These are phyloP conservation scores for Nothophaeocryptopus gaeumannii DNA, from an alignment of 2,329 filamentous ascomycete genomes.

Conservation along the genomic window DNA sequence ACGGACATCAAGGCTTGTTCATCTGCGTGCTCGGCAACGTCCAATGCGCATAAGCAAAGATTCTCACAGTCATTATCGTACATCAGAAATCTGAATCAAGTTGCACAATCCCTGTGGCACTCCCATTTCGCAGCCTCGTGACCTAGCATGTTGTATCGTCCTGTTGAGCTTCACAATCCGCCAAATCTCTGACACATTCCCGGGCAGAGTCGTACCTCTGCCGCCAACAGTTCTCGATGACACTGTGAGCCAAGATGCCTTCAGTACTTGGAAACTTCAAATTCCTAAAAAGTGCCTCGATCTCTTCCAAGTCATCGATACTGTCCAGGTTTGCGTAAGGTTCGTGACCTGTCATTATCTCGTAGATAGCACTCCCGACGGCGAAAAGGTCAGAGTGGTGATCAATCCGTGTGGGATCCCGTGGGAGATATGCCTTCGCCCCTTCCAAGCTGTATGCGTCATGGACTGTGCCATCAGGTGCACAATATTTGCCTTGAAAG, in stretches of 20 bases:
- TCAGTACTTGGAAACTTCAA: constrained; percentile 11
- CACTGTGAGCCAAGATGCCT: constrained; percentile 8
- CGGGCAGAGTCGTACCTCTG: constrained; percentile 8
- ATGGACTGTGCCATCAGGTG: constrained; percentile 9
- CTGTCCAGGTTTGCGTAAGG: constrained; percentile 17
- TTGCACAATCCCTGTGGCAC: constrained; percentile 4
- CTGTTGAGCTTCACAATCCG: constrained; percentile 3
- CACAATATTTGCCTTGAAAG: constrained; percentile 10
- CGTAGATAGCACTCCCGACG: constrained; percentile 17
- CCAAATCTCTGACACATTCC: constrained; percentile 10
- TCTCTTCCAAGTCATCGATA: constrained; percentile 18
- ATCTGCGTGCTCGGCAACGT: constrained; percentile 5
- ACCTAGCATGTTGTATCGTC: constrained; percentile 4
- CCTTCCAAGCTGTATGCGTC: constrained; percentile 11
- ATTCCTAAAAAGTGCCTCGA: constrained; percentile 11
- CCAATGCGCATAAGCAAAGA: constrained; percentile 7
- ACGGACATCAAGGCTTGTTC: constrained; percentile 2
- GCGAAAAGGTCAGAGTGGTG: constrained; percentile 16
- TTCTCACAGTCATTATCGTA: constrained; percentile 7
- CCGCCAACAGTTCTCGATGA: constrained; percentile 16
- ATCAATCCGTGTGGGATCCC: constrained; percentile 3
- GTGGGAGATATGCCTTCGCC: constrained; percentile 13
- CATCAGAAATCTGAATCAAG: constrained; percentile 8
- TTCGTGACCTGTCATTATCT: constrained; percentile 17
- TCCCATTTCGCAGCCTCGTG: constrained; percentile 5